phyloP scores from a whole-genome alignment of 139 green algal species.

The Marvania coccoides region DNA sequence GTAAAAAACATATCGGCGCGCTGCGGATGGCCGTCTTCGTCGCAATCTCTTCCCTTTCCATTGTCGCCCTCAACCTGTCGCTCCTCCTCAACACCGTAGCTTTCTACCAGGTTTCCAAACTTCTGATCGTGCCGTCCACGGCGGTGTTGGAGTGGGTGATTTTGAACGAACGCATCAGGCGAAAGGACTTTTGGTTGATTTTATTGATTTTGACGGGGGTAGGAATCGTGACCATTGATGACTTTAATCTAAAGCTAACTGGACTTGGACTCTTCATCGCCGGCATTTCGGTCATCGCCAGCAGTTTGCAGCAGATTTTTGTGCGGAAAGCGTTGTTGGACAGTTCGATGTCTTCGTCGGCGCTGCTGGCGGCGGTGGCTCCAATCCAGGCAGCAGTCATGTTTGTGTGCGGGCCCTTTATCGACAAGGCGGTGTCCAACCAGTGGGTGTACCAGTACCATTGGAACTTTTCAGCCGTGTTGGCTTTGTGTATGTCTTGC shows the following conservation, averaged over 20 bases:
- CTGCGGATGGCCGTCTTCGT: too few species aligned
- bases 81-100: too few species aligned
- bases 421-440: slow-evolving; percentile 55
- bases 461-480: slow-evolving; percentile 27
- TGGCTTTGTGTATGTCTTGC: slow-evolving; percentile 59
- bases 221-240: too few species aligned
- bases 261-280: slow-evolving; percentile 67
- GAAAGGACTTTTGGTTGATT: too few species aligned
- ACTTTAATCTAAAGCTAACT: slow-evolving; percentile 49
- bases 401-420: slow-evolving; percentile 56
- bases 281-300: slow-evolving; percentile 71
- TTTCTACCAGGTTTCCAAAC: too few species aligned
- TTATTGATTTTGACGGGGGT: too few species aligned
- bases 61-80: too few species aligned
- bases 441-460: slow-evolving; percentile 57
- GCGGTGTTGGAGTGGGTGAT: too few species aligned
- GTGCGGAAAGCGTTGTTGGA: slow-evolving; percentile 47
- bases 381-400: slow-evolving; percentile 34
- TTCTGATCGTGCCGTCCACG: too few species aligned
- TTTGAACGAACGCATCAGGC: too few species aligned
- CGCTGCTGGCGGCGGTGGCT: slow-evolving; percentile 28
- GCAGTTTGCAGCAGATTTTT: slow-evolving; percentile 88
- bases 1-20: too few species aligned
- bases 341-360: neutral
- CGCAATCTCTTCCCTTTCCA: too few species aligned